Base-by-base conservation (phyloP, 2,329 filamentous ascomycete genomes). In the Claviceps citrina region DNA sequence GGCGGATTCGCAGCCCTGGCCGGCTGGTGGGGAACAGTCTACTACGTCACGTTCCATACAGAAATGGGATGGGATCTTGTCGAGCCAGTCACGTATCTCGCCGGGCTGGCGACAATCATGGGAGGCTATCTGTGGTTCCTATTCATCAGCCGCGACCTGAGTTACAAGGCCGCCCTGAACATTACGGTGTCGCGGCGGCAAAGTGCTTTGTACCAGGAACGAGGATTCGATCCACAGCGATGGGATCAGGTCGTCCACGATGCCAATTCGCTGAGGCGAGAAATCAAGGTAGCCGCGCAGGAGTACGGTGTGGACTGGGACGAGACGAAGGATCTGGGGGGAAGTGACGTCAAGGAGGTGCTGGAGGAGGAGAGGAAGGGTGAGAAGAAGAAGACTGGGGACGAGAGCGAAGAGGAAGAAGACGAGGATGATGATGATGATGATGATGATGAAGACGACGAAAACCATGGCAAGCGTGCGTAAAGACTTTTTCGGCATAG, bases 251-350 rank as follows among this genome's bases (percentile, higher is more conserved):
- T 93, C 25, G 74, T 93, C 3, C 76, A 86, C 36, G 85, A 93
- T 46, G 84, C 78, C 0, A 94, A 93, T 54, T 62, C 70, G 2
- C 59, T 94, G 46, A 65, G 86, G 5, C 72, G 70, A 46, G 87
- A 95, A 60, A 82, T 95, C 57, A 82, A 81, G 60, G 69, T 70
- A 13, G 73, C 93, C 7, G 85, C 87, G 0, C 73, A 78, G 26
- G 85, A 94, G 60, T 94, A 94, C 56, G 85, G 93, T 50, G 84
- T 87, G 7, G 84, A 89, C 38, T 94, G 85, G 84, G 75, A 93
- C 51, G 84, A 91, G 63, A 70, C 68, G 44, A 65, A 65, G 46
- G 83, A 93, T 48, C 74, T 89, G 38, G 76, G 75, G 10, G 73
- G 73, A n/a, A 74, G 80, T 50, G 70, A 81, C 25, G 70, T 77